Evolutionary conservation across 805 yeast species (phyloP), one percentile per base, ranked within the genome.

Genomic region (Cyberlindnera euphorbiiphila): DNA sequence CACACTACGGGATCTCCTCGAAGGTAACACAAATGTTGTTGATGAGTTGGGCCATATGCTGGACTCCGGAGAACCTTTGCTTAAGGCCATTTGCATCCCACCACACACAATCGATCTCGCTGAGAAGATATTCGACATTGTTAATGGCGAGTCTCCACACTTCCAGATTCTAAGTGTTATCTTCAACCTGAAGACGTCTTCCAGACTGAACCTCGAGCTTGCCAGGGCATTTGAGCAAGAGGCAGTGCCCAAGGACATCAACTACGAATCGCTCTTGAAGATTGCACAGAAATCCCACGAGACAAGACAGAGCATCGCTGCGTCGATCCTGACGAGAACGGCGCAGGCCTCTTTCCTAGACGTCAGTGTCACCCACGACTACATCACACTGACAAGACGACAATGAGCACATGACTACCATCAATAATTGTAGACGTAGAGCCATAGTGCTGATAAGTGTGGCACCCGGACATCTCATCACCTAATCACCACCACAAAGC

Each of bases 51-150:
- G n/a, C n/a, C n/a, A n/a, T n/a, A n/a, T n/a, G n/a, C n/a, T n/a
- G n/a, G n/a, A n/a, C n/a, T n/a, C n/a, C n/a, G n/a, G n/a, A n/a
- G n/a, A n/a, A n/a, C n/a, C n/a, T n/a, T n/a, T n/a, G 7, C 17
- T 46, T 13, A 46, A 46, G 29, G 39, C 38, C 14, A 33, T 43
- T 14, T 40, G 43, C 25, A 40, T 46, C 27, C 50, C 50, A 22
- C 39, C 42, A 8, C 47, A 40, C 24, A 37, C 41, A 6, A 29
- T 39, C 6, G 41, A 32, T 6, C 25, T 39, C 16, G 32, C 45
- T 3, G 35, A 26, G 16, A n/a, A 25, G 14, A 32, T 45, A 17
- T 32, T 45, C 15, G 33, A 32, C 15, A 42, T 45, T 22, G 33
- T 37, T 6, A 12, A 25, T 6, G n/a, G 22, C 2, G 41, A 37